phyloP scores from a whole-genome alignment of 2,329 filamentous ascomycete genomes.

The Nemania sp. region DNA sequence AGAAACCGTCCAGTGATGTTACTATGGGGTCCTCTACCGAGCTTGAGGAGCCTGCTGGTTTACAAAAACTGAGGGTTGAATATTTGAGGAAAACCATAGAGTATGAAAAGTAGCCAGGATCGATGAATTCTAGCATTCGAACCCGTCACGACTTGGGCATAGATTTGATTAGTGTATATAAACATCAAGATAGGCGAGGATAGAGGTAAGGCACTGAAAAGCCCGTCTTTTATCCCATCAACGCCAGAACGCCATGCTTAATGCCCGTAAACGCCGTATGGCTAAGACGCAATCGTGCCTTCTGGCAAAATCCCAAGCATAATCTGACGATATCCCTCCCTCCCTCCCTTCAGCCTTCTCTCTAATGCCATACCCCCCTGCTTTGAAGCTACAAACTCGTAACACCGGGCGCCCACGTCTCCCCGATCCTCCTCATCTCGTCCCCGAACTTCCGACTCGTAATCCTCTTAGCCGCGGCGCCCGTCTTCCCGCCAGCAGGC shows the following conservation, averaged over 20 bases:
- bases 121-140: neutral
- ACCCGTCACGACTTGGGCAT: slow-evolving; percentile 5
- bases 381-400: slow-evolving; percentile 62
- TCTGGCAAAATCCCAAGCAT: neutral
- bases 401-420: slow-evolving; percentile 83
- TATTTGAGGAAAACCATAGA: slow-evolving; percentile 41
- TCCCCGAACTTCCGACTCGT: slow-evolving; percentile 82
- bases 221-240: slow-evolving; percentile 19
- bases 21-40: slow-evolving; percentile 56
- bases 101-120: slow-evolving; percentile 9
- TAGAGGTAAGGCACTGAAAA: neutral
- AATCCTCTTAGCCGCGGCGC: slow-evolving; percentile 75
- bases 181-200: slow-evolving; percentile 19
- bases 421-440: slow-evolving; percentile 88
- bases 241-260: slow-evolving; percentile 45
- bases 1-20: slow-evolving; percentile 50
- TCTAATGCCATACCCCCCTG: neutral
- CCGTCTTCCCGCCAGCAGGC: slow-evolving; percentile 58
- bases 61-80: slow-evolving; percentile 53
- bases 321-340: neutral
- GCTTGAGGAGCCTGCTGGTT: slow-evolving; percentile 58
- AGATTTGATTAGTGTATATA: slow-evolving; percentile 32
- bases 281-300: neutral
- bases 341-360: neutral
- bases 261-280: slow-evolving; percentile 34